Conservation (phyloP, 306 rosid species). For the Citrullus mucosospermus region DNA sequence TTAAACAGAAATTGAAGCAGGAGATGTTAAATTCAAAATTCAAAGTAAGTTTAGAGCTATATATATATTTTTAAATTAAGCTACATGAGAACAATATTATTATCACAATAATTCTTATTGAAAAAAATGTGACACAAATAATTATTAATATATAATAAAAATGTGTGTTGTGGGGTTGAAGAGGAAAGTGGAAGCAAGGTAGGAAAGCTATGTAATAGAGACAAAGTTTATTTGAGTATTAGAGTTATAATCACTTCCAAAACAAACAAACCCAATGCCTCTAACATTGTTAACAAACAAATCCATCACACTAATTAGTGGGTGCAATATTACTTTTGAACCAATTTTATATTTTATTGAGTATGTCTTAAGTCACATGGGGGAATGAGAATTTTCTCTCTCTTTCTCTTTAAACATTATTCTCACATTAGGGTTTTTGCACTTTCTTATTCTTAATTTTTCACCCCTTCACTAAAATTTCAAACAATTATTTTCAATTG, state of each 20-base stretch:
- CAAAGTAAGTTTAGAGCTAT: too few relatives aligned
- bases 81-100: too few relatives aligned
- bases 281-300: constrained; percentile 15
- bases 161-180: constrained; percentile 41
- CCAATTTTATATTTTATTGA: constrained; percentile 29
- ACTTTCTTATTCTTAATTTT: too few relatives aligned
- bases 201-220: constrained; percentile 32
- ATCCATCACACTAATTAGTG: constrained; percentile 28
- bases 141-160: background rate
- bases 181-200: constrained; percentile 54
- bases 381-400: constrained; percentile 13
- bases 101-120: too few relatives aligned
- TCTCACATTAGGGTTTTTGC: constrained; percentile 1
- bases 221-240: constrained; percentile 20
- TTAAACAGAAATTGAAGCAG: too few relatives aligned
- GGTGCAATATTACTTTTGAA: constrained; percentile 48
- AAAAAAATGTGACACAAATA: background rate
- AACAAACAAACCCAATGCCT: constrained; percentile 42
- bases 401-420: constrained; percentile 11
- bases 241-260: constrained; percentile 41
- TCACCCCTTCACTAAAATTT: too few relatives aligned
- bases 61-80: too few relatives aligned
- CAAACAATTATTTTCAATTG: too few relatives aligned
- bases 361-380: constrained; percentile 61
- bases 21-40: too few relatives aligned